Base-by-base conservation (phyloP, 495 filamentous ascomycete species). In the Trichocladium antarcticum region DNA sequence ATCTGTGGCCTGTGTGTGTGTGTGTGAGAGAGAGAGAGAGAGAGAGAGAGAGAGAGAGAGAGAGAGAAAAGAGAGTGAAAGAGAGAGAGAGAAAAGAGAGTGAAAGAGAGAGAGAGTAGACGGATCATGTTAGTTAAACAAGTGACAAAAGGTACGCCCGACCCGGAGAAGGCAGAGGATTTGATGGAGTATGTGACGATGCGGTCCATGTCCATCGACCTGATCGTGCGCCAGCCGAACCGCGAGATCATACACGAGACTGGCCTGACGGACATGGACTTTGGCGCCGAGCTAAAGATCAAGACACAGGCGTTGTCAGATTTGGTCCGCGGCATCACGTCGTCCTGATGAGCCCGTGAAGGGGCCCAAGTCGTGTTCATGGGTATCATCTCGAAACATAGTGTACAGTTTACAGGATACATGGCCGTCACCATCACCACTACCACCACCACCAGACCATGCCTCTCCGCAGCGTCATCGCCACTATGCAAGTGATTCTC, bases 231-330 rank as follows among this genome's bases (percentile, higher is more conserved):
- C 12, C n/a, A 20, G 3, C 38, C 22, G 12, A 20, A 42, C 19
- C n/a, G 10, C 6, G 15, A 14, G 1, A 43, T 41, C 46, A 36
- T 54, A 42, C 11, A 16, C 5, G 36, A 47, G 45, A 57, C 54
- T 50, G 51, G 55, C 4, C 38, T 50, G 37, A 45, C 43, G 47
- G 58, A 55, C 22, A 45, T 63, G 28, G 60, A 50, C 20, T 65
- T 59, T 47, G 60, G 60, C 41, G 55, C 56, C 21, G 55, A 60
- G 24, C 50, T 62, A 42, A 51, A 58, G 45, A 55, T 45, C 11
- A 57, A 60, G 37, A 48, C 51, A 21, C 40, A 49, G 15, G 51
- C 51, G 4, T 38, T 43, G 5, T 24, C 24, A 29, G 45, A 38
- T 7, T 27, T 8, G 8, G 4, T 27, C 8, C 24, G 4, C 24